phyloP scores from a whole-genome alignment of 192 early-diverging fungal genomes.

The Entomortierella chlamydospora region DNA sequence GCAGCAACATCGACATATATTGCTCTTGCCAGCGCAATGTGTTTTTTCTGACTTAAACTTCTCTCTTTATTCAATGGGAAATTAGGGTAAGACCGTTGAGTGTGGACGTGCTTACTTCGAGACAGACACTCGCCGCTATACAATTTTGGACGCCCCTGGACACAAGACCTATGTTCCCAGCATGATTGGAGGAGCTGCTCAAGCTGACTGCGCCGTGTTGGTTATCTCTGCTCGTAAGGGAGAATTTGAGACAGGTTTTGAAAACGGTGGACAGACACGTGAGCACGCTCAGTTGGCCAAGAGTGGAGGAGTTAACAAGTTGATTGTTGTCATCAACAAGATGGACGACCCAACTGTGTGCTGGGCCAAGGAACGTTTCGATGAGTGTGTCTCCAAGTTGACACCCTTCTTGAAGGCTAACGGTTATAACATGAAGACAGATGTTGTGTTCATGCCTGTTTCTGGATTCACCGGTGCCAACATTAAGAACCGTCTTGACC shows the following conservation, averaged over 20 bases:
- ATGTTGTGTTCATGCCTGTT: slow-evolving; percentile 91
- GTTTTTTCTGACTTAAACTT: too few species aligned
- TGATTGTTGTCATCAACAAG: slow-evolving; percentile 98
- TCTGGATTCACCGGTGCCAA: slow-evolving; percentile 98
- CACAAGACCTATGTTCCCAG: slow-evolving; percentile 98
- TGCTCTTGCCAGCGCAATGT: too few species aligned
- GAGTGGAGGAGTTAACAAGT: slow-evolving; percentile 93
- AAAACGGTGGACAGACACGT: slow-evolving; percentile 97
- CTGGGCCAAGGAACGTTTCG: slow-evolving; percentile 94
- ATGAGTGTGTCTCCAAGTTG: slow-evolving; percentile 89
- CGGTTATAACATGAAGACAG: slow-evolving; percentile 87
- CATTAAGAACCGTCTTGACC: slow-evolving; percentile 85
- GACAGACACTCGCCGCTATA: slow-evolving; percentile 94
- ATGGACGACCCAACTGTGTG: slow-evolving; percentile 98
- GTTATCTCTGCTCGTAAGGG: slow-evolving; percentile 98
- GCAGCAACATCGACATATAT: background rate
- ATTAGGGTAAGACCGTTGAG: slow-evolving; percentile 96
- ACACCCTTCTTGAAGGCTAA: slow-evolving; percentile 90
- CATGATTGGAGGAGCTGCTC: slow-evolving; percentile 97
- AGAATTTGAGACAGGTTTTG: slow-evolving; percentile 99
- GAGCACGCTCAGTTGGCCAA: slow-evolving; percentile 98
- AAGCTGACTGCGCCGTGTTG: slow-evolving; percentile 95
- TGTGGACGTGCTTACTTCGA: slow-evolving; percentile 98
- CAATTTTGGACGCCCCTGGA: slow-evolving; percentile 98
- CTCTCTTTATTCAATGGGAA: background rate